Evolutionary conservation across 192 early-diverging fungal genomes (phyloP).

Genomic region (Kickxella alabastrina): DNA sequence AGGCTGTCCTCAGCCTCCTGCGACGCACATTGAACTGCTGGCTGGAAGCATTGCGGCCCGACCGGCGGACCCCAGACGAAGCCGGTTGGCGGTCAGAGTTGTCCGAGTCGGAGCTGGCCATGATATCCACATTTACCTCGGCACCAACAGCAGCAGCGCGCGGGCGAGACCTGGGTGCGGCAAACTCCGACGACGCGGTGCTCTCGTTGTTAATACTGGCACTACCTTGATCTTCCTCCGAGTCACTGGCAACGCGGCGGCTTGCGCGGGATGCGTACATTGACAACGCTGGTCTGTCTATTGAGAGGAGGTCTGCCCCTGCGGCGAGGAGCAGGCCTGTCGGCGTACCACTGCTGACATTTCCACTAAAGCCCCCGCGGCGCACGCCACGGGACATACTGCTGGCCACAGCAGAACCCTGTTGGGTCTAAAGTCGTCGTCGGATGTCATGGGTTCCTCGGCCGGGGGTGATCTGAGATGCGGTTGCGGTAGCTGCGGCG

Average conservation of each 20-base stretch:
- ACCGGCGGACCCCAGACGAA: not conserved
- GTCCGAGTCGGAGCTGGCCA: not conserved
- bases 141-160: no score
- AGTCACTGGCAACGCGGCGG: slow-evolving; percentile 40
- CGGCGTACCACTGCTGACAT: not conserved
- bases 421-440: slow-evolving; percentile 29
- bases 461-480: no score
- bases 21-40: no score
- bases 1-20: no score
- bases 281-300: no score
- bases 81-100: not conserved
- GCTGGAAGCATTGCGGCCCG: not conserved
- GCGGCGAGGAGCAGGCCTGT: not conserved
- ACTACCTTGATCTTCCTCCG: slow-evolving; percentile 23
- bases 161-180: not conserved
- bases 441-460: slow-evolving; percentile 12
- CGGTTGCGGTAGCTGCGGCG: not conserved
- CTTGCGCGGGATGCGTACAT: no score
- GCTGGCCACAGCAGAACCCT: no score
- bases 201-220: no score
- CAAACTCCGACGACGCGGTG: no score
- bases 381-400: not conserved
- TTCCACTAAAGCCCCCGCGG: not conserved
- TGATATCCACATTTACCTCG: not conserved
- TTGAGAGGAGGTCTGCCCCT: not conserved